These are phyloP conservation scores for Metschnikowia bowlesiae DNA, from an alignment of 805 yeast genomes.

Conservation along the genomic window DNA sequence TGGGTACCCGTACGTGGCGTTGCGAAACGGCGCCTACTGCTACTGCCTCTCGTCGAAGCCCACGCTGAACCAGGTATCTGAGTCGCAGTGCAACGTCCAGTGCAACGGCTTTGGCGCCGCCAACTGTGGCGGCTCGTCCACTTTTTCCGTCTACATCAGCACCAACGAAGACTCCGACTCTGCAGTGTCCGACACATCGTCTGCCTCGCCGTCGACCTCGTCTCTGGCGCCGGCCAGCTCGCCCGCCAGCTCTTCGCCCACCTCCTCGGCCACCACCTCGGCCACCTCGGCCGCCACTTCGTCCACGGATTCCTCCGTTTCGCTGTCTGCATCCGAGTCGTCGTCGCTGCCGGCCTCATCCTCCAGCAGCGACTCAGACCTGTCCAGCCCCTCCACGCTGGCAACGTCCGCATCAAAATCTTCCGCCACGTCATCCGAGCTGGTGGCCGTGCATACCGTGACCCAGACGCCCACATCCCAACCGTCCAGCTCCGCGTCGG, in stretches of 20 bases:
- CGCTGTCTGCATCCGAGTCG: background rate
- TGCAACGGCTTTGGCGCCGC: slow-evolving; percentile 34
- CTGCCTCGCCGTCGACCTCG: background rate
- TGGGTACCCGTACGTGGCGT: slow-evolving; percentile 34
- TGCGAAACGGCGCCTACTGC: slow-evolving; percentile 34
- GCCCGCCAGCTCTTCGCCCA: too few species aligned
- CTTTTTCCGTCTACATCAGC: slow-evolving; percentile 26
- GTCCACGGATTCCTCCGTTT: background rate
- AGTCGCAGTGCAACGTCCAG: slow-evolving; percentile 23
- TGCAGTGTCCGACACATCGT: slow-evolving; percentile 11
- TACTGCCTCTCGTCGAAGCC: slow-evolving; percentile 36
- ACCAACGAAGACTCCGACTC: slow-evolving; percentile 13
- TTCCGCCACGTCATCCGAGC: background rate
- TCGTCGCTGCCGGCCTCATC: background rate
- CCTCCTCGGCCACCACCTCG: background rate
- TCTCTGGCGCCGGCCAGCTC: background rate
- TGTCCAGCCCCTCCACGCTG: background rate
- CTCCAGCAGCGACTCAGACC: background rate
- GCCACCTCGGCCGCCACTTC: background rate
- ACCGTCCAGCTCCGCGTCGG: slow-evolving; percentile 1
- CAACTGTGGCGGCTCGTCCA: slow-evolving; percentile 36
- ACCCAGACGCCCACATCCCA: slow-evolving; percentile 12
- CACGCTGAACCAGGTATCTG: slow-evolving; percentile 2
- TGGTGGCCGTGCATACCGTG: slow-evolving; percentile 4
- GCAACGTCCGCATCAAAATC: background rate